These are phyloP conservation scores for Agrostemma githago DNA, from an alignment of 148 eudicot genomes.

Conservation along the genomic window DNA sequence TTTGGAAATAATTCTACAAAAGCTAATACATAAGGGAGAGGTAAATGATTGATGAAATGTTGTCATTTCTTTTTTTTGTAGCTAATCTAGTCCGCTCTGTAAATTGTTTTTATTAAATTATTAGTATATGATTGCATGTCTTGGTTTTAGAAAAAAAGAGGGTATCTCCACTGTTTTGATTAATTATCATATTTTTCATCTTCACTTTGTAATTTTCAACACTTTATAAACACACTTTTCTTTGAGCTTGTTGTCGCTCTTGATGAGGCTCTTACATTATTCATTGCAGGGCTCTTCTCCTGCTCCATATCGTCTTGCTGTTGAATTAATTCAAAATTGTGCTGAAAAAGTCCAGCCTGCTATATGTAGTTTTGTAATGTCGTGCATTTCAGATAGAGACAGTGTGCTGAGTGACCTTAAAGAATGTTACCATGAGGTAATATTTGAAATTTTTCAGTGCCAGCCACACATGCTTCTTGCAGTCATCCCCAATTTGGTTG, in stretches of 20 bases:
- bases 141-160: background rate
- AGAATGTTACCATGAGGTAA: conserved; percentile 75
- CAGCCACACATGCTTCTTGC: conserved; percentile 62
- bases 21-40: conserved; percentile 61
- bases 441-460: conserved; percentile 54
- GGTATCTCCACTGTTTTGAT: background rate
- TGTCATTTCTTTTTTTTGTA: conserved; percentile 3
- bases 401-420: conserved; percentile 46
- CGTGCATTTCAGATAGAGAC: conserved; percentile 69
- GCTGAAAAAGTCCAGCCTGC: conserved; percentile 52
- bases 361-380: conserved; percentile 58
- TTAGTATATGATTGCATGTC: too few species aligned
- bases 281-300: conserved; percentile 50
- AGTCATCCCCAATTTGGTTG: conserved; percentile 64
- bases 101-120: conserved; percentile 2
- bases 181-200: background rate
- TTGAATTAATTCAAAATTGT: conserved; percentile 52
- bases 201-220: background rate
- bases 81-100: background rate
- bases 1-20: conserved; percentile 58
- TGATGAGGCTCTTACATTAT: conserved; percentile 1
- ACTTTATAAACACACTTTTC: background rate
- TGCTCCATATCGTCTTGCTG: conserved; percentile 64
- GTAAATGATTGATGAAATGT: conserved; percentile 31
- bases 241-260: background rate